Evolutionary conservation across 768 basidiomycete genomes (phyloP).

Genomic region (Rhodosporidiobolus sp.): DNA sequence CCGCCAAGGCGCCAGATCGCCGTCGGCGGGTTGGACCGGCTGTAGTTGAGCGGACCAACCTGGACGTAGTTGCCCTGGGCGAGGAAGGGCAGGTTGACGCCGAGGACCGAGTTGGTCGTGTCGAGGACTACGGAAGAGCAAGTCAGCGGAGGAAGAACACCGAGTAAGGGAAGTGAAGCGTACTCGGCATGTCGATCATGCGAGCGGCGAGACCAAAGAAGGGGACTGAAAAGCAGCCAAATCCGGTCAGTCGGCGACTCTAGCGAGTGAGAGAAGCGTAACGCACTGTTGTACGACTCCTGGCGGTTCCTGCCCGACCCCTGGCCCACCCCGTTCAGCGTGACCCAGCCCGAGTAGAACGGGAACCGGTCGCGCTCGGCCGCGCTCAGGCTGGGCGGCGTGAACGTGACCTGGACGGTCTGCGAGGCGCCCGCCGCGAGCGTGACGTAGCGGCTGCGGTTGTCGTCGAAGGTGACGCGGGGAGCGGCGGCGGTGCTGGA

Average conservation of each 20-base stretch:
- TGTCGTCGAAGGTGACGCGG: constrained; percentile 2
- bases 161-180: background rate
- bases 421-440: constrained; percentile 47
- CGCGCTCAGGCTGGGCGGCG: constrained; percentile 46
- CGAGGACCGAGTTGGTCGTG: constrained; percentile 53
- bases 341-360: constrained; percentile 49
- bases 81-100: constrained; percentile 53
- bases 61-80: constrained; percentile 52
- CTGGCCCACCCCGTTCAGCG: constrained; percentile 48
- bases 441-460: constrained; percentile 46
- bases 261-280: background rate
- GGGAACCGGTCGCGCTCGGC: constrained; percentile 47
- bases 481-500: background rate
- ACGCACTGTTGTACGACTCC: background rate
- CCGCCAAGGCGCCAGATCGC: constrained; percentile 52
- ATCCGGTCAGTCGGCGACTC: too few species aligned
- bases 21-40: constrained; percentile 56
- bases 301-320: background rate
- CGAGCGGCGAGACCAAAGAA: constrained; percentile 55
- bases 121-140: constrained; percentile 52
- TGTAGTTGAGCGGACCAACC: constrained; percentile 48
- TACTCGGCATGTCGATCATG: constrained; percentile 53
- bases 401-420: constrained; percentile 45
- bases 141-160: too few species aligned
- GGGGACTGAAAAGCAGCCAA: constrained; percentile 43